Conservation (phyloP, 441 rosid species). For the Breynia disticha region DNA sequence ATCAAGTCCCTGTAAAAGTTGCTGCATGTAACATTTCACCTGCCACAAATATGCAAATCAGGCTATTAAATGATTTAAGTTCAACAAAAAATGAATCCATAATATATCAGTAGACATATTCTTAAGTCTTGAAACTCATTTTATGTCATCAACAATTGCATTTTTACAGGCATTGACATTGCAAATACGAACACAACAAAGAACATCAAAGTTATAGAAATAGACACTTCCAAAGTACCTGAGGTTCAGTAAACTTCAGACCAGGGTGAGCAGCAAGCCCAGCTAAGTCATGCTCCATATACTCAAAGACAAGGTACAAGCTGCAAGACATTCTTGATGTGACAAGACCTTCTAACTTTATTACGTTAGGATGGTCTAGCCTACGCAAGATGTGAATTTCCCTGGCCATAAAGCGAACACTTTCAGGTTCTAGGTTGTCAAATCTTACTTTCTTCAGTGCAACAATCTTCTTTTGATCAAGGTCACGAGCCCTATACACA, state of each 20-base stretch:
- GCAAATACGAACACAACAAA: neutral
- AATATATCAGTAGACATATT: neutral
- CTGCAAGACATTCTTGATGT: slow-evolving; percentile 98
- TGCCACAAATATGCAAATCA: slow-evolving; percentile 20
- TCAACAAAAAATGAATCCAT: too few relatives aligned
- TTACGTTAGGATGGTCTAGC: slow-evolving; percentile 91
- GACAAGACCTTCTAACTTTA: slow-evolving; percentile 92
- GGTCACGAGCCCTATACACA: slow-evolving; percentile 91
- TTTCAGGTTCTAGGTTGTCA: slow-evolving; percentile 94
- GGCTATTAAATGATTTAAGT: too few relatives aligned
- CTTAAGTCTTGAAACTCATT: neutral
- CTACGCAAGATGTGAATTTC: slow-evolving; percentile 88
- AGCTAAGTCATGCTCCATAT: slow-evolving; percentile 97
- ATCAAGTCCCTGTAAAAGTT: slow-evolving; percentile 71
- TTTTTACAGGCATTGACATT: neutral
- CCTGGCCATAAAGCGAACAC: slow-evolving; percentile 98
- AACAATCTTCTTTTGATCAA: slow-evolving; percentile 81
- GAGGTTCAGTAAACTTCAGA: slow-evolving; percentile 77
- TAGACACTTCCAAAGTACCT: slow-evolving; percentile 32
- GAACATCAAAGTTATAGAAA: neutral
- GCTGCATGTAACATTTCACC: slow-evolving; percentile 93
- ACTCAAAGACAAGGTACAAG: slow-evolving; percentile 81
- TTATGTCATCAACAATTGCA: neutral
- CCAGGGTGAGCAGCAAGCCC: slow-evolving; percentile 91
- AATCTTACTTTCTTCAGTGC: slow-evolving; percentile 86